Percentiles rank a stretch among this genome's conserved stretches.
Evolutionary conservation across 176 grass and related monocot genomes (phyloP).

Genomic region (Puya raimondii): DNA sequence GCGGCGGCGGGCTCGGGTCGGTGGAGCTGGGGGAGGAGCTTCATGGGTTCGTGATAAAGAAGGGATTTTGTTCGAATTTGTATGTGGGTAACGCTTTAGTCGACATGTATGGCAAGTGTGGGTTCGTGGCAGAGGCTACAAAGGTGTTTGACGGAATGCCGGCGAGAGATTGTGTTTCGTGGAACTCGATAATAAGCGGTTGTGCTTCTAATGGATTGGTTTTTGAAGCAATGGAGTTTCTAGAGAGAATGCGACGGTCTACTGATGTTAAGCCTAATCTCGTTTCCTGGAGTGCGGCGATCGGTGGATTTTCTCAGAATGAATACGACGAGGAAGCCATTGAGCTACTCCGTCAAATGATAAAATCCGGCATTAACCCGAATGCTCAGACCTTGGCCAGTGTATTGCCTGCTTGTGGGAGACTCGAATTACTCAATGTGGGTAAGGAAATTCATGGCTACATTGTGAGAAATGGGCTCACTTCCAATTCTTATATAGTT

Average conservation of each 20-base stretch:
- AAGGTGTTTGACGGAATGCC: constrained; percentile 18
- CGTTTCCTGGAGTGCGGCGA: constrained; percentile 26
- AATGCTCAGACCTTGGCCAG: constrained; percentile 23
- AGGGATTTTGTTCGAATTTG: constrained; percentile 9
- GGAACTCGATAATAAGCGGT: constrained; percentile 22
- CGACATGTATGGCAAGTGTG: constrained; percentile 35
- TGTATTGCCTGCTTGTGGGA: constrained; percentile 24
- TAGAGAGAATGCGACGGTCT: constrained; percentile 16
- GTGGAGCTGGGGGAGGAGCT: constrained; percentile 16
- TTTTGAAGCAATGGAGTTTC: constrained; percentile 17
- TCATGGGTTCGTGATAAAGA: constrained; percentile 19
- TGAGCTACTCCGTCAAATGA: constrained; percentile 16
- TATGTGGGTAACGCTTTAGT: constrained; percentile 22
- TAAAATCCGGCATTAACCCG: constrained; percentile 18
- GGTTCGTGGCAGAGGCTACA: constrained; percentile 13
- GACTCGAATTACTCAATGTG: constrained; percentile 8
- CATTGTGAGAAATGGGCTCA: constrained; percentile 15
- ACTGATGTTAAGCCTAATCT: constrained; percentile 15
- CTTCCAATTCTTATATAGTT: constrained; percentile 18
- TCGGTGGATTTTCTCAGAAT: constrained; percentile 26
- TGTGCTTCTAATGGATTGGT: constrained; percentile 25
- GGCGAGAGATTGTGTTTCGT: constrained; percentile 21
- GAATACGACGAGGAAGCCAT: constrained; percentile 22
- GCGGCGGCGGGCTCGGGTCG: constrained; percentile 6
- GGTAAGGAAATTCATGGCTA: constrained; percentile 28